These are phyloP conservation scores for Kurtzmaniella quercitrusa DNA, from an alignment of 1,139 yeast genomes.

Conservation along the genomic window DNA sequence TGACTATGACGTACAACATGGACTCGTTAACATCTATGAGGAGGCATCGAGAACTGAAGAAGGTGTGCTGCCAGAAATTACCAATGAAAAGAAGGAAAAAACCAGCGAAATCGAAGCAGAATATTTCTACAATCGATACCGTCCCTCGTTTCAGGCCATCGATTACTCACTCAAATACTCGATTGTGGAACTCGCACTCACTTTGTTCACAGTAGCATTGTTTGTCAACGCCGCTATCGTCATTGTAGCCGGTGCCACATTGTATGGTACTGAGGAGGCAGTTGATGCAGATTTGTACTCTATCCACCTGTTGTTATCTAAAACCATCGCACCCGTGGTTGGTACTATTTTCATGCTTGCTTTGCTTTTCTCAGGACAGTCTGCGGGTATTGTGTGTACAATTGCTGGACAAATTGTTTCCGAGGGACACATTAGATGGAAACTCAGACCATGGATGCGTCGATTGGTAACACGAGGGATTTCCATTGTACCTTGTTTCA, in stretches of 20 bases:
- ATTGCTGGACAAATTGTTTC: constrained; percentile 84
- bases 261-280: constrained; percentile 63
- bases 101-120: constrained; percentile 25
- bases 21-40: constrained; percentile 27
- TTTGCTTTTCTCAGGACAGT: constrained; percentile 69
- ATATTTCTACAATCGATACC: constrained; percentile 42
- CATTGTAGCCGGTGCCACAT: constrained; percentile 70
- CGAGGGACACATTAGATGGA: constrained; percentile 81
- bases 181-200: constrained; percentile 57
- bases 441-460: constrained; percentile 71
- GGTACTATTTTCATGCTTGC: constrained; percentile 80
- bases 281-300: constrained; percentile 71
- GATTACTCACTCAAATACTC: constrained; percentile 65
- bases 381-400: constrained; percentile 84
- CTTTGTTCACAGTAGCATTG: constrained; percentile 69
- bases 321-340: constrained; percentile 62
- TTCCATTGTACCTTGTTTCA: constrained; percentile 69
- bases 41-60: constrained; percentile 10
- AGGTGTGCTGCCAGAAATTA: constrained; percentile 9
- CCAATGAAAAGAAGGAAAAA: constrained; percentile 12
- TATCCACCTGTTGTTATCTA: constrained; percentile 56
- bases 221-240: constrained; percentile 78
- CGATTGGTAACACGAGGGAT: constrained; percentile 66
- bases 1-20: constrained; percentile 52
- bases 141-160: constrained; percentile 64